Conservation (phyloP, 169 alveolate genomes). For the Plasmodium relictum region DNA sequence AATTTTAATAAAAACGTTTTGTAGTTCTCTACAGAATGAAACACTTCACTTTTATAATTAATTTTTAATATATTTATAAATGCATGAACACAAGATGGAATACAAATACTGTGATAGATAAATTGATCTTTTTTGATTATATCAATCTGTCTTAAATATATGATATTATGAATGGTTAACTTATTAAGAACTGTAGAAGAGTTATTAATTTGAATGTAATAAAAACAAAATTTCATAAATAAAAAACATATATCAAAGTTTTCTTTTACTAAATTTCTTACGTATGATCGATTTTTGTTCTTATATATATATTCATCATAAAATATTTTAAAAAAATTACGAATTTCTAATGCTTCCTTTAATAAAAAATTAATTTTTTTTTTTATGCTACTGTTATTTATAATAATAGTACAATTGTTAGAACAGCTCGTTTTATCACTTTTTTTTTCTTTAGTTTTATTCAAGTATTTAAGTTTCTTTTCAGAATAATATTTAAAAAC, state of each 20-base stretch:
- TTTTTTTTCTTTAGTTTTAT: not conserved
- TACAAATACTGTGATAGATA: slow-evolving; percentile 38
- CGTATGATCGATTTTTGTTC: slow-evolving; percentile 30
- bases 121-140: slow-evolving; percentile 15
- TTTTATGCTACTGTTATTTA: not conserved
- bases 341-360: slow-evolving; percentile 18
- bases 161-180: slow-evolving; percentile 35
- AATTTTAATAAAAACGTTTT: slow-evolving; percentile 21
- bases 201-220: not conserved
- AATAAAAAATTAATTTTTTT: slow-evolving; percentile 16
- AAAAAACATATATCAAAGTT: slow-evolving; percentile 58
- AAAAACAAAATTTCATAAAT: slow-evolving; percentile 50
- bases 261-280: slow-evolving; percentile 46
- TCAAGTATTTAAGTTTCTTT: slow-evolving; percentile 1
- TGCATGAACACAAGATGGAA: slow-evolving; percentile 55
- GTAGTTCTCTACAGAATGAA: slow-evolving; percentile 17
- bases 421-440: not conserved
- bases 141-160: slow-evolving; percentile 69
- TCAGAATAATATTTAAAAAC: slow-evolving; percentile 50
- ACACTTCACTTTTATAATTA: slow-evolving; percentile 41
- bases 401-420: not conserved
- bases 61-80: slow-evolving; percentile 57
- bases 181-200: not conserved
- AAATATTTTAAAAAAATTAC: slow-evolving; percentile 35
- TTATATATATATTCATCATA: slow-evolving; percentile 67